Percentiles rank a stretch among this genome's conserved stretches.
Evolutionary conservation across 139 green algal genomes (phyloP).

Genomic region (Chlamydomonas sphaeroides): DNA sequence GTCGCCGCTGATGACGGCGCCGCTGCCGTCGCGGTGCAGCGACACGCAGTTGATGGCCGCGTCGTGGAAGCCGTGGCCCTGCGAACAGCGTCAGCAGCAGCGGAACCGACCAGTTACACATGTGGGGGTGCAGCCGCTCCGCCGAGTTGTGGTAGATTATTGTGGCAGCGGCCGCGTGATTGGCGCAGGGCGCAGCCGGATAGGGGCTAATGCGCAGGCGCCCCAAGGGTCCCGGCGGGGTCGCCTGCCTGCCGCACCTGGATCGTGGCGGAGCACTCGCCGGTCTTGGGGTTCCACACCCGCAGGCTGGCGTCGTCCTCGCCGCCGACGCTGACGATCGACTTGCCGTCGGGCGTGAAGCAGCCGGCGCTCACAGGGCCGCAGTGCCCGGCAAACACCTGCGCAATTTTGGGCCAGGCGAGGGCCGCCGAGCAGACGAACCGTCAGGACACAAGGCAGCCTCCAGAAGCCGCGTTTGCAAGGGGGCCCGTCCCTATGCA

Average conservation of each 20-base stretch:
- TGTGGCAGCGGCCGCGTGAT: no score
- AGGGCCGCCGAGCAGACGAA: no score
- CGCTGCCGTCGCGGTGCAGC: constrained; percentile 61
- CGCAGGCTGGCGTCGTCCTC: constrained; percentile 82
- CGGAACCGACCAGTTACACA: no score
- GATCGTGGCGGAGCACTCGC: constrained; percentile 68
- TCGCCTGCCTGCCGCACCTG: background rate
- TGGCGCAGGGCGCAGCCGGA: no score
- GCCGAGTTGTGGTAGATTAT: no score
- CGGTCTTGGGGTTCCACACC: constrained; percentile 88
- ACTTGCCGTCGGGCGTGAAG: constrained; percentile 91
- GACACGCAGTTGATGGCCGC: constrained; percentile 78
- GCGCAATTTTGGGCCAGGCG: no score
- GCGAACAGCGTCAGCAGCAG: background rate
- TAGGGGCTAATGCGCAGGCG: no score
- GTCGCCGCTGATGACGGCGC: constrained; percentile 66
- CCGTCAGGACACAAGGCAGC: no score
- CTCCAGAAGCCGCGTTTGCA: no score
- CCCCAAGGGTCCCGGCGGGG: no score
- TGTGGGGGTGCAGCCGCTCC: no score
- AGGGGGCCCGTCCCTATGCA: no score
- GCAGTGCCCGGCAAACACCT: constrained; percentile 90
- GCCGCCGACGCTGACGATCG: constrained; percentile 84
- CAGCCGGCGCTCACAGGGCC: constrained; percentile 82
- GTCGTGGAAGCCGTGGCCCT: constrained; percentile 68